Evolutionary conservation across 805 yeast genomes (phyloP), one percentile per base, ranked within the genome.

Genomic region (Saccharomycopsis vini): DNA sequence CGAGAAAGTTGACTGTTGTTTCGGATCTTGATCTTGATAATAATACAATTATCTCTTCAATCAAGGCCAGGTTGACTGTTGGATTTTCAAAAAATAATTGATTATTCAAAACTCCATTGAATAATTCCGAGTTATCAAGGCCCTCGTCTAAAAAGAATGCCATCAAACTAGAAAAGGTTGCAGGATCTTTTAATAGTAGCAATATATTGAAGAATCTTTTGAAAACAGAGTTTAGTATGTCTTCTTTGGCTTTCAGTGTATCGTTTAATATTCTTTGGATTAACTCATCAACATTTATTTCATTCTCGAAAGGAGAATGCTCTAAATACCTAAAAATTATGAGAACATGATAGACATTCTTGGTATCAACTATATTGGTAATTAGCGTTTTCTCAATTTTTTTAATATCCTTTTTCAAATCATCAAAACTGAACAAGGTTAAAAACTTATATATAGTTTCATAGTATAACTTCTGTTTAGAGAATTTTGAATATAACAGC

Each of bases 161-260:
- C 6, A 39, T 22, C 6, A 43, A 12, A 15, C 22, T 23, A 12
- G n/a, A 19, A 15, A 39, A 18, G 7, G 22, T 20, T 13, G 30
- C 21, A 15, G 34, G 15, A 32, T 42, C 38, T 7, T 36, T 13
- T 6, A 31, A 15, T 19, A 39, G 23, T 5, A n/a, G 18, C 5
- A 45, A 41, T 22, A 44, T n/a, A 13, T 37, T 45, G 31, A 45
- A 45, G 18, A 24, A 45, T 33, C 48, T 29, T 37, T 22, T 5
- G 36, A 34, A 6, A 34, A 34, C 18, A 7, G 38, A n/a, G n/a
- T n/a, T n/a, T n/a, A n/a, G n/a, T n/a, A n/a, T n/a, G n/a, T n/a
- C n/a, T n/a, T n/a, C n/a, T n/a, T n/a, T n/a, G n/a, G n/a, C n/a
- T n/a, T n/a, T n/a, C n/a, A n/a, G n/a, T n/a, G n/a, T n/a, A n/a